A percentile compares a stretch with the other conserved stretches of the same genome.
Evolutionary conservation across 305 asterid genomes (phyloP).

Genomic region (Fraxinus greggii): DNA sequence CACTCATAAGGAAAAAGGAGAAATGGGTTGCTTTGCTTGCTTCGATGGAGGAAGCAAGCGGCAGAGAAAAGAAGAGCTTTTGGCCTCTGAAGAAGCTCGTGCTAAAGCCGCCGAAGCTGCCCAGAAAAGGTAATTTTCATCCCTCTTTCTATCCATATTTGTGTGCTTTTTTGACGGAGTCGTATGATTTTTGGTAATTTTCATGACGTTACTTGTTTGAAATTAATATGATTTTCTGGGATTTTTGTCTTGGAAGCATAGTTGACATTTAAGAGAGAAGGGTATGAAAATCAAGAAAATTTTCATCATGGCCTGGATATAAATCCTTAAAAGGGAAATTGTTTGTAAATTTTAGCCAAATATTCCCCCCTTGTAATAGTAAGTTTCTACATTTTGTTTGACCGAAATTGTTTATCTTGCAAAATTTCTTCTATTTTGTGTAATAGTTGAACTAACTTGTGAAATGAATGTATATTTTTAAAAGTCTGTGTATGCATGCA

Average conservation of each 20-base stretch:
- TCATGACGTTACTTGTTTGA: not conserved
- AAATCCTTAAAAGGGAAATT: not conserved
- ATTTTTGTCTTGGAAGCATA: not conserved
- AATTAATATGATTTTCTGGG: not conserved
- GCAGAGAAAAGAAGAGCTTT: slow-evolving; percentile 67
- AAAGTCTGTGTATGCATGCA: not conserved
- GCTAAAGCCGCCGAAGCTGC: slow-evolving; percentile 91
- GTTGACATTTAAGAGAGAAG: not conserved
- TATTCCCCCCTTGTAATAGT: not conserved
- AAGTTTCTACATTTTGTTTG: not conserved
- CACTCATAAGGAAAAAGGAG: not conserved
- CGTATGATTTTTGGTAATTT: not conserved
- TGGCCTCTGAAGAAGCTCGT: slow-evolving; percentile 86
- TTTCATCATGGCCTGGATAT: not conserved
- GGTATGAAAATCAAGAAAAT: not conserved
- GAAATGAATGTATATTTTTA: not conserved
- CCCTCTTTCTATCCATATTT: not conserved
- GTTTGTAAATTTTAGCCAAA: not conserved
- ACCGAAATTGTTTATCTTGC: not conserved
- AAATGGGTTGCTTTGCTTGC: slow-evolving; percentile 84
- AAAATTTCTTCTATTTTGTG: not conserved
- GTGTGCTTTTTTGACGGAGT: not conserved
- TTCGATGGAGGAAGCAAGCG: slow-evolving; percentile 73
- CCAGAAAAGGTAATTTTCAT: slow-evolving; percentile 54
- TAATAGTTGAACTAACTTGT: not conserved